Evolutionary conservation across 140 eudicot species (phyloP).

Genomic region (Anethum foeniculum): DNA sequence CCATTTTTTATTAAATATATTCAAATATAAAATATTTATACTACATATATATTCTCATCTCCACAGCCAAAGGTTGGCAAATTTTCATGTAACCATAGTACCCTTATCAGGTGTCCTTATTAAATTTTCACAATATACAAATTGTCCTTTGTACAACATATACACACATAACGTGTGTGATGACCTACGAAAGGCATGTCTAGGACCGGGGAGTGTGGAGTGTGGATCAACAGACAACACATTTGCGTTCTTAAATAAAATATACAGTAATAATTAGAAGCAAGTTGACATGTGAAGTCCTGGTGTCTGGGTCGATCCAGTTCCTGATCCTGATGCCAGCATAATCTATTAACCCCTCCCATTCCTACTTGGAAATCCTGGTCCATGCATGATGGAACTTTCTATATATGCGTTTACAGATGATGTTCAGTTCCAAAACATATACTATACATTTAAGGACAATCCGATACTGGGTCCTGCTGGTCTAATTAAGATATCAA

Average conservation of each 20-base stretch:
- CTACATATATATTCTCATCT: not conserved
- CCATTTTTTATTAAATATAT: not conserved
- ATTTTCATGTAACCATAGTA: not conserved
- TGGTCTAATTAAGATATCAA: not conserved
- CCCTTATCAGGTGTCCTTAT: not conserved
- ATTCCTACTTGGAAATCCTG: not conserved
- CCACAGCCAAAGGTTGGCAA: not conserved
- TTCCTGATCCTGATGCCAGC: constrained; percentile 4
- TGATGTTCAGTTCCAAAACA: not conserved
- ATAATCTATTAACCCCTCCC: not conserved
- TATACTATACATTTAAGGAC: not conserved
- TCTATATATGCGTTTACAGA: not conserved
- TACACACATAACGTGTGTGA: not conserved
- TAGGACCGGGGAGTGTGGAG: not conserved
- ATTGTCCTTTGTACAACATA: not conserved
- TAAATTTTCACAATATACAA: not conserved
- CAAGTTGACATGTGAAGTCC: constrained; percentile 6
- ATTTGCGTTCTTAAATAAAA: not conserved
- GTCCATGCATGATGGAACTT: constrained; percentile 4
- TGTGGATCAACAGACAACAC: constrained; percentile 3
- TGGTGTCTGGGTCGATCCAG: not conserved
- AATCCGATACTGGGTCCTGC: not conserved
- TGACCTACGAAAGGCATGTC: not conserved
- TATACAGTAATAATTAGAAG: not conserved
- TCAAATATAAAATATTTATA: not conserved